Conservation (phyloP, 441 rosid genomes). For the Populus trichocarpa region DNA sequence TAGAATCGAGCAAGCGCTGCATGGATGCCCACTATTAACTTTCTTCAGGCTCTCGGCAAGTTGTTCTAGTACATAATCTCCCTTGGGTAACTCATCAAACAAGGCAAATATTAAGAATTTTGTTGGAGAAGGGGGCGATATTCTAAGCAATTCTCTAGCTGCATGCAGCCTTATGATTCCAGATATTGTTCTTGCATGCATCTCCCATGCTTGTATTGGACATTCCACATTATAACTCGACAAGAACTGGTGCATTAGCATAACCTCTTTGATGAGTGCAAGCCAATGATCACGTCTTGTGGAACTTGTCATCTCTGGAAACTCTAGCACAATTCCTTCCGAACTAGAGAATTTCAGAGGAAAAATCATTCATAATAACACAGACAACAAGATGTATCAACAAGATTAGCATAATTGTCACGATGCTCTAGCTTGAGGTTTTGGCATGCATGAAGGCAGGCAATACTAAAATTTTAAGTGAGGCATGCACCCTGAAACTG, state of each 20-base stretch:
- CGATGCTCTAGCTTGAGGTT: background rate
- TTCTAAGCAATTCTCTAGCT: conserved; percentile 85
- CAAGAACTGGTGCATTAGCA: conserved; percentile 75
- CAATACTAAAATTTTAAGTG: background rate
- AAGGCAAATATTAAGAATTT: conserved; percentile 81
- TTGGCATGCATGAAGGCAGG: background rate
- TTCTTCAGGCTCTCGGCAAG: conserved; percentile 65
- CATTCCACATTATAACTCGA: conserved; percentile 42
- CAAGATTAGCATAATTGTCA: background rate
- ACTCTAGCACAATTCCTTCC: conserved; percentile 81
- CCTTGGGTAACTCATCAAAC: conserved; percentile 83
- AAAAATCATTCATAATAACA: conserved; percentile 3
- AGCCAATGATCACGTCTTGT: conserved; percentile 95
- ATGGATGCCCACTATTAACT: conserved; percentile 35
- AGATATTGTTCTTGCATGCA: conserved; percentile 75
- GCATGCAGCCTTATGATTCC: conserved; percentile 86
- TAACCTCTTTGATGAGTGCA: conserved; percentile 62
- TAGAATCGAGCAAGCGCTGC: conserved; percentile 72
- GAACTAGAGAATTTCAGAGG: conserved; percentile 39
- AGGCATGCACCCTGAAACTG: background rate
- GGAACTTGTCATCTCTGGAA: conserved; percentile 95
- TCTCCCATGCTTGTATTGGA: conserved; percentile 70
- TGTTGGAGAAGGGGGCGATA: conserved; percentile 70
- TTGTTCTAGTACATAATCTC: conserved; percentile 77
- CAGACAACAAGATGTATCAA: background rate